Base-by-base conservation (phyloP, 305 asterid species). In the Rubia peregrina region DNA sequence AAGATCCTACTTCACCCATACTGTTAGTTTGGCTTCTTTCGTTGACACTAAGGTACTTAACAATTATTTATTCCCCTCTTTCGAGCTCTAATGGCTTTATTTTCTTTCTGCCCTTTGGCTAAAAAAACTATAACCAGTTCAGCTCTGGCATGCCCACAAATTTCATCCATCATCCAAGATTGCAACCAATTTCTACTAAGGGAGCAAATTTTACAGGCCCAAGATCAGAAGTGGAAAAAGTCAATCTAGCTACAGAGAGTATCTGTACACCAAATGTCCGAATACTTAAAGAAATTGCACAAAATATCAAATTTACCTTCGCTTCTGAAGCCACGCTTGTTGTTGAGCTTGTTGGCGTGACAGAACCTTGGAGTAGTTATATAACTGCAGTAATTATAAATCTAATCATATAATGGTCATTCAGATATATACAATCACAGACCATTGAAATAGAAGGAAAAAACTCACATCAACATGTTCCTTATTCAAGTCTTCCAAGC, bases 341-440 rank as follows among this genome's bases (percentile, higher is more conserved):
- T 90, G 96, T 76, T 90, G 97, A 69, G 95, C 83, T 88, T 93
- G 97, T 75, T 93, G 98, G 51, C 98, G 96, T 77, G 97, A 88
- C 62, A 93, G 85, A 82, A 88, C 89, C 67, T 97, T 85, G 82
- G 89, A 93, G 75, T 93, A 90, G 86, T 73, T 89, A 84, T 93
- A 97, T 68, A 88, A 88, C 98, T 93, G 90, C 68, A 78, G 75
- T 65, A 11, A 71, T 80, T 19, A 51, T 7, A 41, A 61, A 22
- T 24, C 56, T 26, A 44, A 55, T 61, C 62, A 78, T 42, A 72
- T 62, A 19, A 71, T 42, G 57, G 49, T 65, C 66, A 49, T 75
- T 42, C 19, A 65, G 44, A 42, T 2, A 5, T 56, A 36, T 44
- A 82, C 19, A 11, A 26, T 22, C 17, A 24, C 57, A 22, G 2